Percentiles rank a stretch among this genome's conserved stretches.
phyloP scores from a whole-genome alignment of 2,329 filamentous ascomycete species.

The Aspergillus jensenii region DNA sequence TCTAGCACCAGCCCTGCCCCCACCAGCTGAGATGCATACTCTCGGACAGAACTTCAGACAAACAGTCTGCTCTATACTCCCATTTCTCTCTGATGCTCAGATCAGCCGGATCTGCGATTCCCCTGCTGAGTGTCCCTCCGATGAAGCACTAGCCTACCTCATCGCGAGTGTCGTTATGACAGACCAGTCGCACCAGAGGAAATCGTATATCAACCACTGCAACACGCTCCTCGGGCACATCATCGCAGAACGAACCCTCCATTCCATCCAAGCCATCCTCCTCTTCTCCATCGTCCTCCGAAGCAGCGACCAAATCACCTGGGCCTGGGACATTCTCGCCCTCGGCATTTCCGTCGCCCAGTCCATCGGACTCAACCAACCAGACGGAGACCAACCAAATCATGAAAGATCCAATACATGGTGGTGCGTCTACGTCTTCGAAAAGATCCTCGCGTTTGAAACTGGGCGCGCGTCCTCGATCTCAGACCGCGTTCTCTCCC shows the following conservation, averaged over 20 bases:
- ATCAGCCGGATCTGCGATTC: neutral
- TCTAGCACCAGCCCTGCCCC: neutral
- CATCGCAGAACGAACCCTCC: neutral
- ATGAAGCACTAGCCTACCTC: neutral
- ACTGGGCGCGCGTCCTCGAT: constrained; percentile 1
- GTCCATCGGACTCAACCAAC: neutral
- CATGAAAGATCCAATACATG: neutral
- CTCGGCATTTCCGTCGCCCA: constrained; percentile 2
- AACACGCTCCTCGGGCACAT: neutral
- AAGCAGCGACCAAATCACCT: neutral
- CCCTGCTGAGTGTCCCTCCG: neutral
- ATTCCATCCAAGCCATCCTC: neutral
- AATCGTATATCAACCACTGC: neutral
- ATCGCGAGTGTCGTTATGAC: neutral
- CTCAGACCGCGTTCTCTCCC: neutral
- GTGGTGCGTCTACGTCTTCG: constrained; percentile 9
- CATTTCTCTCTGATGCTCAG: neutral
- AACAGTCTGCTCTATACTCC: neutral
- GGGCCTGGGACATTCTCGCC: constrained; percentile 5
- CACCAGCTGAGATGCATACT: neutral
- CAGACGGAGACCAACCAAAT: too few species aligned
- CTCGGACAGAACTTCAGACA: neutral
- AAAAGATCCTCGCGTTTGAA: constrained; percentile 7
- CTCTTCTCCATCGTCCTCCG: neutral
- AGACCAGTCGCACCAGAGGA: too few species aligned